Evolutionary conservation across 805 yeast genomes (phyloP), one percentile per base, ranked within the genome.

Genomic region (Hanseniaspora meyeri): DNA sequence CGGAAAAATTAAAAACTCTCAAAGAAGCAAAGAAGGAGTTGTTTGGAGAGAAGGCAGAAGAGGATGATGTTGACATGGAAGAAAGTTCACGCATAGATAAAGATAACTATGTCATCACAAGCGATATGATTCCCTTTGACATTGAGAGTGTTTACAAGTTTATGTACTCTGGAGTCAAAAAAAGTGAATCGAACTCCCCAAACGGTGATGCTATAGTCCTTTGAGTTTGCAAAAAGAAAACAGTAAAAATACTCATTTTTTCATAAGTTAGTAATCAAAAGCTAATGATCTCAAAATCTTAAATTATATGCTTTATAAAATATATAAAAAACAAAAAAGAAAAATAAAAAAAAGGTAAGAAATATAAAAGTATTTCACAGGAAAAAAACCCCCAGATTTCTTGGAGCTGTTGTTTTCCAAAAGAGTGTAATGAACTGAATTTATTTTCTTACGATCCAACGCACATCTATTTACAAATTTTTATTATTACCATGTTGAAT

Each of bases 131-230:
- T 42, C 68, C 72, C 8, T 69, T 70, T 56, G 61, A 67, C 7
- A 65, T 72, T 9, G 73, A 73, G 40, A 72, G 73, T 46, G 65
- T 77, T 0, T 65, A 76, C 51, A 70, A 69, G 58, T 76, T 74
- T 53, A 71, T 77, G 49, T 74, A 72, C 59, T 76, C 74, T 60
- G 83, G 83, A 1, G 62, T 43, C 16, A 46, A 55, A 37, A 34
- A 40, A 19, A 19, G 17, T 11, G 29, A 48, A 27, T 36, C 36
- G 17, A 43, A 42, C 1, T 17, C 34, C 3, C 24, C 32, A 37
- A 24, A 14, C 5, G 17, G 36, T 4, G 57, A 53, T 17, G 40
- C 48, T 2, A 27, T 47, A 10, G 32, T 53, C 34, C 17, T 47
- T 4, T 46, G 39, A n/a, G 27, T 3, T 20, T 9, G 19, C 19